Conservation (phyloP, 2,329 filamentous ascomycete genomes). For the Botrytis sinoallii region DNA sequence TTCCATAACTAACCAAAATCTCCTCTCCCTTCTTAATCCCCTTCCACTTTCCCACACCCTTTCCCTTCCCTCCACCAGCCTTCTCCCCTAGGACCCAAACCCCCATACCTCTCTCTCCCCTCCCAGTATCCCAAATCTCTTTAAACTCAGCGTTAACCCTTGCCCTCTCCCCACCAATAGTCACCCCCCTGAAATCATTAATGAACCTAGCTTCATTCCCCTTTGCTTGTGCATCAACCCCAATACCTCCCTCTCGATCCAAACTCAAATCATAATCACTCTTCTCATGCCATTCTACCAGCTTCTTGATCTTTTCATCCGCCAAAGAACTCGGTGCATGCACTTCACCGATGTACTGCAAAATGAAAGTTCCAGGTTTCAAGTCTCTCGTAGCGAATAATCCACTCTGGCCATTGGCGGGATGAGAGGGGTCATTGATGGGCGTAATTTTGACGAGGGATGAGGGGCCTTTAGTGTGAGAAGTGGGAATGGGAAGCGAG, state of each 20-base stretch:
- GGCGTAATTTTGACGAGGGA: slow-evolving; percentile 52
- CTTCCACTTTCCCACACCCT: slow-evolving; percentile 48
- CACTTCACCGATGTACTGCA: slow-evolving; percentile 60
- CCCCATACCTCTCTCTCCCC: slow-evolving; percentile 53
- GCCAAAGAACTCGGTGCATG: slow-evolving; percentile 41
- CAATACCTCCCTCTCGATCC: slow-evolving; percentile 53
- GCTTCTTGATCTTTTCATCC: not conserved
- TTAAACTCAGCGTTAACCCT: slow-evolving; percentile 48
- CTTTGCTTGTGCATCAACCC: slow-evolving; percentile 55
- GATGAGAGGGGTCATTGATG: slow-evolving; percentile 52
- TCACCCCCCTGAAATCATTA: slow-evolving; percentile 63
- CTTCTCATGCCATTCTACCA: slow-evolving; percentile 38
- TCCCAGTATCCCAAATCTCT: slow-evolving; percentile 54
- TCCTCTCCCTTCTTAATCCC: slow-evolving; percentile 69
- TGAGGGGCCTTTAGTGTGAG: slow-evolving; percentile 45
- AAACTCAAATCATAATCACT: slow-evolving; percentile 66
- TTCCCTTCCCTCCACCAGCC: slow-evolving; percentile 41
- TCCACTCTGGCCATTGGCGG: slow-evolving; percentile 56
- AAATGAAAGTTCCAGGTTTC: slow-evolving; percentile 52
- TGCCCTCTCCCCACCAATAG: slow-evolving; percentile 23
- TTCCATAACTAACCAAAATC: slow-evolving; percentile 57
- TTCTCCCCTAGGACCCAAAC: slow-evolving; percentile 53
- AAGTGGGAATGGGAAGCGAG: slow-evolving; percentile 37
- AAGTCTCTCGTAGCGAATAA: slow-evolving; percentile 58
- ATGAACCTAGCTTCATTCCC: slow-evolving; percentile 66